phyloP scores from a whole-genome alignment of 495 filamentous ascomycete species.

The Tuber melanosporum region DNA sequence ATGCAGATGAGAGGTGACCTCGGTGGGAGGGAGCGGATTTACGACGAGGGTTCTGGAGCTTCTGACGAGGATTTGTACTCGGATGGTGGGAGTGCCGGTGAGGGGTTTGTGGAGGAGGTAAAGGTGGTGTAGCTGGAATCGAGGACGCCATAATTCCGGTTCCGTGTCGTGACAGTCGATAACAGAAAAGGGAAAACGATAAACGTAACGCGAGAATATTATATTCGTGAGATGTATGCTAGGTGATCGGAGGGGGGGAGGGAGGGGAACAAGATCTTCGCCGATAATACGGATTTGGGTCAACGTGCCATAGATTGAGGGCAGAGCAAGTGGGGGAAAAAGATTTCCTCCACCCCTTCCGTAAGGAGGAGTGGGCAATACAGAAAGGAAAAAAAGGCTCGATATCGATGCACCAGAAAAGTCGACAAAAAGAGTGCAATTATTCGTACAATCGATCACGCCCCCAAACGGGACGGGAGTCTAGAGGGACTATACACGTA shows the following conservation, averaged over 20 bases:
- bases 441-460: background rate
- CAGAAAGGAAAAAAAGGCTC: background rate
- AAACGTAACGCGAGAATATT: background rate
- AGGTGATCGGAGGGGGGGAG: background rate
- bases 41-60: conserved; percentile 26
- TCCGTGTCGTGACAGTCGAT: background rate
- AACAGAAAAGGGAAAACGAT: background rate
- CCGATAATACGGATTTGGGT: background rate
- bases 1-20: conserved; percentile 26
- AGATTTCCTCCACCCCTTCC: background rate
- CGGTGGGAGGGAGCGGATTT: conserved; percentile 29
- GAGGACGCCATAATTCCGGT: conserved; percentile 25
- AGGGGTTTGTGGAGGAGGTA: conserved; percentile 17
- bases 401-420: background rate
- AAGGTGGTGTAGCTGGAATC: conserved; percentile 15
- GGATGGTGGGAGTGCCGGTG: conserved; percentile 35
- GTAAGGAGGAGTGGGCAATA: background rate
- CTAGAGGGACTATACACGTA: background rate
- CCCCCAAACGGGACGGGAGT: background rate
- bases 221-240: background rate
- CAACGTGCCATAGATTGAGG: background rate
- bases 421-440: background rate
- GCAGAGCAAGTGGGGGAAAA: background rate
- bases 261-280: background rate
- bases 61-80: conserved; percentile 16